A percentile compares a stretch with the other conserved stretches of the same genome.
Conservation (phyloP, 2,329 filamentous ascomycete genomes). For the Sarocladiaceae sp. region DNA sequence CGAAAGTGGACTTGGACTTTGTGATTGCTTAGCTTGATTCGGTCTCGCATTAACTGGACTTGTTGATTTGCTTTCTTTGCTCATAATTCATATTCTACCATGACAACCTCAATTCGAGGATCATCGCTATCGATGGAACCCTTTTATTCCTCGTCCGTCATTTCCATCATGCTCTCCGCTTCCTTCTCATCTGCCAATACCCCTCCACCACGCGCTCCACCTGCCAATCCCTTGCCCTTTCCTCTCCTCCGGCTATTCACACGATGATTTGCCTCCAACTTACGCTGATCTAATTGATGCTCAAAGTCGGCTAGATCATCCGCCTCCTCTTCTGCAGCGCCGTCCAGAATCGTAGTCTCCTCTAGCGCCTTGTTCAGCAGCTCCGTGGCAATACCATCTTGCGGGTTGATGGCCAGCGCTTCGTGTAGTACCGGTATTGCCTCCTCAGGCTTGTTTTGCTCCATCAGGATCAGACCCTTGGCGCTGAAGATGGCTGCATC, state of each 20-base stretch:
- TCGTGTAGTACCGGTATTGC: conserved; percentile 82
- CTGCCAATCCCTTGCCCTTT: conserved; percentile 29
- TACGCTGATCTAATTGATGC: conserved; percentile 41
- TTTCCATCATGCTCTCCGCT: conserved; percentile 42
- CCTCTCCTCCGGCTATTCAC: conserved; percentile 23
- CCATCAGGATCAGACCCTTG: conserved; percentile 80
- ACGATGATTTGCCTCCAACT: conserved; percentile 38
- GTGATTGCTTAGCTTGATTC: neutral
- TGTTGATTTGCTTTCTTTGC: neutral
- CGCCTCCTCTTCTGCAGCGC: conserved; percentile 41
- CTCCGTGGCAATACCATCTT: conserved; percentile 78
- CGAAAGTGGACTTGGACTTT: too few species aligned
- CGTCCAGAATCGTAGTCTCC: conserved; percentile 48
- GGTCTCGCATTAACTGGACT: neutral
- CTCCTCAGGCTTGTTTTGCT: conserved; percentile 68
- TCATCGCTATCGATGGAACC: too few species aligned
- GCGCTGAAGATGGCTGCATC: conserved; percentile 75
- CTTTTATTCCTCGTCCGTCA: conserved; percentile 48
- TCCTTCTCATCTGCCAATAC: conserved; percentile 34
- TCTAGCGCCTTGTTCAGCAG: conserved; percentile 68
- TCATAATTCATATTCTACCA: neutral
- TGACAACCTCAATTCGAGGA: conserved; percentile 17
- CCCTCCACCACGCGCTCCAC: conserved; percentile 26
- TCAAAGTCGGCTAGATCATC: conserved; percentile 49
- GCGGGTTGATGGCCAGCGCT: conserved; percentile 71